Percentiles rank a stretch among this genome's conserved stretches.
phyloP scores from a whole-genome alignment of 495 filamentous ascomycete genomes.

The Wilcoxina mikolae region DNA sequence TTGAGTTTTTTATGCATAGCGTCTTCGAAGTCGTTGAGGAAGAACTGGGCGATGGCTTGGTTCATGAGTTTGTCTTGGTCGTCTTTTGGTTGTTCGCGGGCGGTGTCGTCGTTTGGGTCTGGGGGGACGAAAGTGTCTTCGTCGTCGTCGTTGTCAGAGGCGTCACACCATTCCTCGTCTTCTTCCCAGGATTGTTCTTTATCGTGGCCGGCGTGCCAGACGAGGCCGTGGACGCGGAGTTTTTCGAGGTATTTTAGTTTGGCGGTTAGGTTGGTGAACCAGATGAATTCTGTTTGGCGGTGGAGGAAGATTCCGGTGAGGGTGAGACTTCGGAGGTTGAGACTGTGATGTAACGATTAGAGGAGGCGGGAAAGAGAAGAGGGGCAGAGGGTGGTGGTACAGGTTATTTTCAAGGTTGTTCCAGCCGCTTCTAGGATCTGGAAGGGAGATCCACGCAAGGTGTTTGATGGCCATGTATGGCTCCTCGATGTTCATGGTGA shows the following conservation, averaged over 20 bases:
- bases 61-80: neutral
- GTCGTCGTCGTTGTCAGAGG: neutral
- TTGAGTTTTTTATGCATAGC: neutral
- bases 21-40: slow-evolving; percentile 2
- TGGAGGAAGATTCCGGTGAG: slow-evolving; percentile 14
- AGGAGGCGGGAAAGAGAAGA: too few relatives aligned
- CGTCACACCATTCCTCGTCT: slow-evolving; percentile 1
- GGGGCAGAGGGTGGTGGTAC: too few relatives aligned
- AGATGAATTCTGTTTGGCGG: slow-evolving; percentile 13
- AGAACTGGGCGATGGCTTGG: neutral
- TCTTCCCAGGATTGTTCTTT: neutral
- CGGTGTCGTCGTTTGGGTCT: neutral
- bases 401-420: slow-evolving; percentile 10
- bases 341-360: too few relatives aligned
- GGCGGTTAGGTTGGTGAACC: slow-evolving; percentile 11
- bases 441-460: neutral
- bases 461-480: neutral
- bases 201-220: slow-evolving; percentile 14
- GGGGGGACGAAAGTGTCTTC: neutral
- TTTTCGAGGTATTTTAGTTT: slow-evolving; percentile 17
- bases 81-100: slow-evolving; percentile 5
- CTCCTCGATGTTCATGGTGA: neutral
- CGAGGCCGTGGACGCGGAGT: slow-evolving; percentile 9
- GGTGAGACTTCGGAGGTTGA: slow-evolving; percentile 10
- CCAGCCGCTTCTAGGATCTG: neutral